phyloP scores from a whole-genome alignment of 306 rosid species.

The Lithocarpus polystachyus region DNA sequence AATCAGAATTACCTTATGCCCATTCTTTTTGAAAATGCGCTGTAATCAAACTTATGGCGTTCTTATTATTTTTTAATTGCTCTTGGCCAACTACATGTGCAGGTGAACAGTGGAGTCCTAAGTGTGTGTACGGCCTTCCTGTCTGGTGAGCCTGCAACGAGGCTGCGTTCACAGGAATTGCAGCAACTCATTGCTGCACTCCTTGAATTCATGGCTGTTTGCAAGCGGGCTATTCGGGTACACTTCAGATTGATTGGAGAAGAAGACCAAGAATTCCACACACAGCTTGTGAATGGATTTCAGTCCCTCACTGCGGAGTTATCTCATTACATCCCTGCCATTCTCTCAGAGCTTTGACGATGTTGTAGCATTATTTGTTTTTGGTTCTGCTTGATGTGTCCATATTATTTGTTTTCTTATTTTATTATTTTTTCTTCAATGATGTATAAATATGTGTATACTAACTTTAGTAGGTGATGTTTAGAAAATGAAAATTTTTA shows the following conservation, averaged over 20 bases:
- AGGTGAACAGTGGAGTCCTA: conserved; percentile 96
- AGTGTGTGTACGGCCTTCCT: conserved; percentile 98
- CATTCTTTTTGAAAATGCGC: neutral
- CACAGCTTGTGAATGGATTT: conserved; percentile 95
- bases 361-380: conserved; percentile 20
- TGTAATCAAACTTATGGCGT: neutral
- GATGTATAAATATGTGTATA: conserved; percentile 20
- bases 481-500: too few relatives aligned
- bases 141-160: conserved; percentile 94
- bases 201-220: conserved; percentile 98
- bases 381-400: conserved; percentile 32
- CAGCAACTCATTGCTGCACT: conserved; percentile 99
- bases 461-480: neutral
- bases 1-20: neutral
- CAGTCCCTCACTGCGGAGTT: conserved; percentile 94
- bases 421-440: conserved; percentile 8
- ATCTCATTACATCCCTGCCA: conserved; percentile 96
- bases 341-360: conserved; percentile 80
- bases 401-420: conserved; percentile 19
- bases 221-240: conserved; percentile 96
- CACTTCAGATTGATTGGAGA: conserved; percentile 93
- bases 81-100: conserved; percentile 24
- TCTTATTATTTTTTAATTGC: conserved; percentile 1
- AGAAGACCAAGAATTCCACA: conserved; percentile 98
- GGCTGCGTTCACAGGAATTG: conserved; percentile 92